Base-by-base conservation (phyloP, 306 rosid species). In the Amphicarpaea edgeworthii region DNA sequence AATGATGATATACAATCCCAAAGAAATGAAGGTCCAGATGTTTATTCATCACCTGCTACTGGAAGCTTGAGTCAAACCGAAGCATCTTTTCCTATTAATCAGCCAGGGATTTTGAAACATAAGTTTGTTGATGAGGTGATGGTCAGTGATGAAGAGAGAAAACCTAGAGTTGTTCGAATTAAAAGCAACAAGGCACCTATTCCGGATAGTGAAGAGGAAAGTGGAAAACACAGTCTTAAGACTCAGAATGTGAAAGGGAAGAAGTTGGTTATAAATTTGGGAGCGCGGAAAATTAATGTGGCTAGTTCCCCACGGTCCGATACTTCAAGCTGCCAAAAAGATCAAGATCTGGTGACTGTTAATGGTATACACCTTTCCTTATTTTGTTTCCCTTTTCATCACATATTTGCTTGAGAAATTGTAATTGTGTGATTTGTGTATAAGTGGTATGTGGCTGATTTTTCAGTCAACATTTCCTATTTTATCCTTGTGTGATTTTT, bases 91-190 rank as follows among this genome's bases (percentile, higher is more conserved):
- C 82, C 85, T 15, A 42, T 85, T 77, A 92, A 81, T 64, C 86
- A 85, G 69, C 85, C 90, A 63, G 93, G 90, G 38, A 76, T 68
- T 62, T 85, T 87, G 81, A 96, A 96, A 82, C 98, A 83, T 64
- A 90, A 90, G 86, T 90, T 83, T 86, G 97, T 96, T 58, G 90
- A 96, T 66, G 99, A 96, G 81, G 97, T 96, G 79, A 96, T 92
- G 98, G 88, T 86, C 68, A 90, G 89, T 69, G 97, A 93, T 83
- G 99, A 88, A 86, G 96, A 90, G 73, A 87, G 86, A 84, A 79
- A 83, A 46, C 84, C 95, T 12, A 89, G 86, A 84, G 89, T 86
- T 19, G 87, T 96, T 84, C 88, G 90, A 77, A 83, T 96, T 62
- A 96, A 92, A 85, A 83, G 84, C 62, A 89, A 72, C 38, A 90